Evolutionary conservation across 2,329 filamentous ascomycete genomes (phyloP).

Genomic region (Aspergillus puulaauensis): DNA sequence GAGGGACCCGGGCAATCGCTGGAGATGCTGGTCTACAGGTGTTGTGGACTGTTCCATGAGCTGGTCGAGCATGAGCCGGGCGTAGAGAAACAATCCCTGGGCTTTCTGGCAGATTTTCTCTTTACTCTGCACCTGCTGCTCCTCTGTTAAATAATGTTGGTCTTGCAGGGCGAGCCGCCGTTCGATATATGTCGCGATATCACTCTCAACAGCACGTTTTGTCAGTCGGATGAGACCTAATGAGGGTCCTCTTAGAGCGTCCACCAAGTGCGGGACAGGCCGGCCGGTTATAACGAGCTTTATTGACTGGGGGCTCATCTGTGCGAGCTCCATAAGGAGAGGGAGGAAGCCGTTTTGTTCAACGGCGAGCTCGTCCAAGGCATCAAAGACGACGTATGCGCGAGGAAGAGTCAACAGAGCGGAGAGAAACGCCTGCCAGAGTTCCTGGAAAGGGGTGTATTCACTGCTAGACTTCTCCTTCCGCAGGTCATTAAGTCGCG

Average conservation of each 20-base stretch:
- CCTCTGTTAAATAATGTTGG: neutral
- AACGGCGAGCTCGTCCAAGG: slow-evolving; percentile 51
- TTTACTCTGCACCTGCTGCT: slow-evolving; percentile 28
- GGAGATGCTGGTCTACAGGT: slow-evolving; percentile 25
- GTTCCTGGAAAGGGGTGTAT: neutral
- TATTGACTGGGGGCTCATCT: slow-evolving; percentile 29
- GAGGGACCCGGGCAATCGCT: slow-evolving; percentile 36
- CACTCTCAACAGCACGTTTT: slow-evolving; percentile 36
- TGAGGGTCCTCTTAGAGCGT: slow-evolving; percentile 23
- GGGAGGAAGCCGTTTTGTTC: slow-evolving; percentile 37
- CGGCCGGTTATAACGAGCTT: slow-evolving; percentile 50
- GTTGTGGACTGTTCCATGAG: slow-evolving; percentile 22
- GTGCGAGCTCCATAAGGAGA: slow-evolving; percentile 32
- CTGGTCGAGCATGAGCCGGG: slow-evolving; percentile 45
- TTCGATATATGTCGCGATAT: slow-evolving; percentile 42
- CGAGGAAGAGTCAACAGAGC: slow-evolving; percentile 5
- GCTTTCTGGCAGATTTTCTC: slow-evolving; percentile 20
- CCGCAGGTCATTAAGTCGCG: neutral
- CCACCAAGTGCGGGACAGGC: slow-evolving; percentile 34
- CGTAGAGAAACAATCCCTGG: slow-evolving; percentile 48
- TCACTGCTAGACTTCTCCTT: neutral
- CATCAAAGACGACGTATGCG: slow-evolving; percentile 45
- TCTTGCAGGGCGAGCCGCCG: slow-evolving; percentile 17
- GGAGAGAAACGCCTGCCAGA: slow-evolving; percentile 2
- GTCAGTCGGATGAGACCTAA: slow-evolving; percentile 41